Base-by-base conservation (phyloP, 352 stramenopile genomes). In the Phytophthora niederhauseri region DNA sequence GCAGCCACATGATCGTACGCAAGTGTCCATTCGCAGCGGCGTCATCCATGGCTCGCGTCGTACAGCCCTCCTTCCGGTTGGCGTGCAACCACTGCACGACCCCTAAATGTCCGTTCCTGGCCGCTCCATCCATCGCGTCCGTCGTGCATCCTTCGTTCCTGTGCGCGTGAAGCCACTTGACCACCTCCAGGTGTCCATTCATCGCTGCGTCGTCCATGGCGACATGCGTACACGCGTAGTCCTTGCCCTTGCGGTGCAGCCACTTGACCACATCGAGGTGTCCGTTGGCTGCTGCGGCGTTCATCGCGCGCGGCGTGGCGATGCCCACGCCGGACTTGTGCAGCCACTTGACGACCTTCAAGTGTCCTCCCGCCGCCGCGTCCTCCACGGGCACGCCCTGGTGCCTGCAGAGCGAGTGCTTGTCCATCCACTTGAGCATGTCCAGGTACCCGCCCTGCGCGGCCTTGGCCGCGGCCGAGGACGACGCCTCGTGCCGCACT, bases 141-240 rank as follows among this genome's bases (percentile, higher is more conserved):
- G 53, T 70, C n/a, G 64, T 75, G 15, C 59, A 72, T 11, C 57
- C 66, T 57, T 65, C 66, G 22, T 55, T 17, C 22, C 63, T 53
- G 52, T 76, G 64, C 4, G 55, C 20, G 34, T 76, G 72, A 6
- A 82, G 70, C 75, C 69, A 80, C 24, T 70, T 70, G 15, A 83
- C 69, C 0, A 85, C 36, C 6, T 82, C 61, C 8, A 86, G 5
- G 45, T 82, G 57, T 2, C 73, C 76, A 8, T 75, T 76, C n/a
- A 72, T 76, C 0, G 76, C 80, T 2, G 80, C 78, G 5, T 75
- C 49, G 6, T 80, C 76, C 76, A 89, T 86, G 0, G 77, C 76
- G 8, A 74, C 43, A 24, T 68, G 64, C 2, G 64, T 71, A 12
- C 72, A 71, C 3, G 63, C 64, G 26, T 71, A 73, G 0, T 54